Percentiles rank a stretch among this genome's conserved stretches.
Conservation (phyloP, 192 early-diverging fungal species). For the Backusella mclennaniae region DNA sequence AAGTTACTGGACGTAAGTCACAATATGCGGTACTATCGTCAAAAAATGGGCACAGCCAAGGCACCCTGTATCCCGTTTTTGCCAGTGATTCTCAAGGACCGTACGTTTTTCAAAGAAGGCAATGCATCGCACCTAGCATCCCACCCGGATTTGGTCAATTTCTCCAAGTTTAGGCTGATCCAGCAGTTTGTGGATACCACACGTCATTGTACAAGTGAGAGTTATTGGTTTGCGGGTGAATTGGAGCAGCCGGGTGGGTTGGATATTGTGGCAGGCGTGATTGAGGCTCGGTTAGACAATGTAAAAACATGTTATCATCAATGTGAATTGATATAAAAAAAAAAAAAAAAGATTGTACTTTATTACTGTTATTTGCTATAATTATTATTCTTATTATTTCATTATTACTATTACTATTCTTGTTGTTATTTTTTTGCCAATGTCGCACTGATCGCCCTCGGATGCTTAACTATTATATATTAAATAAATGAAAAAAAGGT, state of each 20-base stretch:
- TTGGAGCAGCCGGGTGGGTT: slow-evolving; percentile 13
- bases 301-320: slow-evolving; percentile 5
- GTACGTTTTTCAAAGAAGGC: slow-evolving; percentile 65
- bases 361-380: neutral
- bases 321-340: slow-evolving; percentile 7
- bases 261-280: neutral
- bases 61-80: slow-evolving; percentile 63
- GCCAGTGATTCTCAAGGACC: slow-evolving; percentile 68
- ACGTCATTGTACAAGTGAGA: slow-evolving; percentile 32
- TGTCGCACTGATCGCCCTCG: too few species aligned
- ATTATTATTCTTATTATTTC: neutral
- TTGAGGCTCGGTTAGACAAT: neutral
- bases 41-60: slow-evolving; percentile 43
- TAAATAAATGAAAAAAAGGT: too few species aligned
- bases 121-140: slow-evolving; percentile 40
- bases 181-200: slow-evolving; percentile 39
- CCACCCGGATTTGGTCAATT: slow-evolving; percentile 41
- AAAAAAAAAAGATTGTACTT: neutral
- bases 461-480: neutral
- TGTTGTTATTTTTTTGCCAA: too few species aligned
- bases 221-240: slow-evolving; percentile 44
- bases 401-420: too few species aligned
- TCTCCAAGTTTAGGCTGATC: slow-evolving; percentile 51
- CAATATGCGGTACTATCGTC: slow-evolving; percentile 68
- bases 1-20: slow-evolving; percentile 54